Percentiles rank a stretch among this genome's conserved stretches.
Evolutionary conservation across 2,329 filamentous ascomycete genomes (phyloP).

Genomic region (Emydomyces testavorans): DNA sequence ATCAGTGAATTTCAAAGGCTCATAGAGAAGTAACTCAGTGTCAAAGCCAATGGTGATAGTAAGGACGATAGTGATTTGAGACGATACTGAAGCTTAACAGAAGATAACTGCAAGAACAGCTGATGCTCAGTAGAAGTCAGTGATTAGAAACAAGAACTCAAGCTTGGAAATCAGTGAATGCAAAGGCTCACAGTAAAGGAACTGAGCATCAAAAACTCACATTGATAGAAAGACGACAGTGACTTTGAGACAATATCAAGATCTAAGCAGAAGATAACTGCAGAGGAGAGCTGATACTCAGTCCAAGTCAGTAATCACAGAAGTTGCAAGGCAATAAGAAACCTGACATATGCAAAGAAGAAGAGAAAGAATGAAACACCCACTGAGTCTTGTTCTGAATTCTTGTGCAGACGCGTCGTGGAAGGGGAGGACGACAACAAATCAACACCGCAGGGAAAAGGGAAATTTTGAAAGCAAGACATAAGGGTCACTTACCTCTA

Average conservation of each 20-base stretch:
- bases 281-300: too few relatives aligned
- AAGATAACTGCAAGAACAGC: background rate
- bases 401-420: background rate
- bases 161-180: too few relatives aligned
- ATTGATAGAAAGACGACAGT: too few relatives aligned
- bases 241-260: too few relatives aligned
- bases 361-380: background rate
- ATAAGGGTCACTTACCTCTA: background rate
- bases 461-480: background rate
- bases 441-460: background rate
- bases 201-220: too few relatives aligned
- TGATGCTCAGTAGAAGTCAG: background rate
- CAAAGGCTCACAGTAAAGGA: too few relatives aligned
- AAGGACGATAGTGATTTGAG: background rate
- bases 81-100: background rate
- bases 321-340: too few relatives aligned
- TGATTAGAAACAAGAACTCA: background rate
- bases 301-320: too few relatives aligned
- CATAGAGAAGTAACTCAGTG: background rate
- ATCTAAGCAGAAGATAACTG: too few relatives aligned
- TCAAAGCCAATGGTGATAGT: background rate
- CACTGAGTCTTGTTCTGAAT: background rate
- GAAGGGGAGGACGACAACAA: background rate
- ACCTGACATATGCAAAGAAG: background rate
- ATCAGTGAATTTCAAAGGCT: background rate